Evolutionary conservation across 139 green algal species (phyloP), one percentile per base, ranked within the genome.

Genomic region (Eudorina sp.): DNA sequence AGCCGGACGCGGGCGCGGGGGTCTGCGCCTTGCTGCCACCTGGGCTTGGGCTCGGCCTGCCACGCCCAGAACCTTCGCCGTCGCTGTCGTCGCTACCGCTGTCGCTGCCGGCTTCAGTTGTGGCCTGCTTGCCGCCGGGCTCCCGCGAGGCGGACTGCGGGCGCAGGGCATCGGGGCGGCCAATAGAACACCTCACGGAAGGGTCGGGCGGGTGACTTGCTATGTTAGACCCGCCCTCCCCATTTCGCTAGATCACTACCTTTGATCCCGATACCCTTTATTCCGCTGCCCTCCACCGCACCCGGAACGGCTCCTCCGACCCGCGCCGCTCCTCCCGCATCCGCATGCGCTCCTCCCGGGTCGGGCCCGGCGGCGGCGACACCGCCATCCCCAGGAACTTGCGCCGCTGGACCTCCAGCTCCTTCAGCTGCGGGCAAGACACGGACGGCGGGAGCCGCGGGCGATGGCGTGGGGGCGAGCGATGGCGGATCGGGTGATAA

Each of bases 281-380:
- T n/a, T n/a, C n/a, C n/a, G n/a, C n/a, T n/a, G n/a, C n/a, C n/a
- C n/a, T n/a, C n/a, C n/a, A n/a, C n/a, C n/a, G n/a, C n/a, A n/a
- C n/a, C 68, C 19, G 23, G 46, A 78, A 43, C 81, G 38, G 53
- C 27, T 89, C 73, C 84, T 86, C 70, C 4, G 60, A 40, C 13
- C 51, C 53, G 38, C 43, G 62, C 66, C 38, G 29, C 29, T n/a
- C 62, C 41, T 60, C 78, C 43, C 81, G 34, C 43, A 74, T 51
- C 41, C 58, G 53, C 88, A 92, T 91, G 66, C 90, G 86, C 83
- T 92, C 48, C 60, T 91, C 83, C 18, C 79, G 38, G 27, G 82
- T 64, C 43, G 70, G 60, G 5, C 77, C 76, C 27, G 40, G 2
- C 2, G 64, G 80, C 29, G 45, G 31, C 3, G 25, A 43, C 14